A percentile compares a stretch with the other conserved stretches of the same genome.
phyloP scores from a whole-genome alignment of 2,329 filamentous ascomycete genomes.

The Colletotrichum sp. region DNA sequence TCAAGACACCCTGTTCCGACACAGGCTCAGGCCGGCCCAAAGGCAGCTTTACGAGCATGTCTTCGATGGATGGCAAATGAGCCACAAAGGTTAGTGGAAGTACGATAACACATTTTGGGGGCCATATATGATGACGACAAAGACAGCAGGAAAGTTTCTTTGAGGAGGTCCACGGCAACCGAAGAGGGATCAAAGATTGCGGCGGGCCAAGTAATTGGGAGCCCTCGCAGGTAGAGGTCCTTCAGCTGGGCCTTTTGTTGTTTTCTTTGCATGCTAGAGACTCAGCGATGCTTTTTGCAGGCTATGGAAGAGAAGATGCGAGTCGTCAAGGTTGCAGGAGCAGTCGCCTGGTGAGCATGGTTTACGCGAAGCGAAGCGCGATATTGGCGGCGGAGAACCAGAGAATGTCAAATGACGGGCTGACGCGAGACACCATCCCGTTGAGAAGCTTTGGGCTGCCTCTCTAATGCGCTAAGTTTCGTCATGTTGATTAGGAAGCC shows the following conservation, averaged over 20 bases:
- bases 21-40: not conserved
- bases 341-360: fast-evolving
- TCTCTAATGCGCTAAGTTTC: not conserved
- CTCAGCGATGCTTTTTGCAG: not conserved
- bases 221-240: not conserved
- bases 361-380: not conserved
- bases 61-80: not conserved
- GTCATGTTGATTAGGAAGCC: not conserved
- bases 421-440: fast-evolving
- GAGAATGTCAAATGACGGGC: not conserved
- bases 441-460: fast-evolving
- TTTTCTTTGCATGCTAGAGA: not conserved
- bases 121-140: not conserved
- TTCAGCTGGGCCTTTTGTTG: not conserved
- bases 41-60: not conserved
- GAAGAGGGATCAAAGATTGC: not conserved
- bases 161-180: not conserved
- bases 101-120: fast-evolving
- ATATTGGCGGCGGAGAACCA: not conserved
- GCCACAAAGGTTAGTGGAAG: not conserved
- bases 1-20: not conserved
- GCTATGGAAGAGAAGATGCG: not conserved
- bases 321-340: not conserved
- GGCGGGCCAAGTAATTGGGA: not conserved
- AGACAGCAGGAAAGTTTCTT: not conserved